These are phyloP conservation scores for Hypomontagnella monticulosa DNA, from an alignment of 495 filamentous ascomycete genomes.

Conservation along the genomic window DNA sequence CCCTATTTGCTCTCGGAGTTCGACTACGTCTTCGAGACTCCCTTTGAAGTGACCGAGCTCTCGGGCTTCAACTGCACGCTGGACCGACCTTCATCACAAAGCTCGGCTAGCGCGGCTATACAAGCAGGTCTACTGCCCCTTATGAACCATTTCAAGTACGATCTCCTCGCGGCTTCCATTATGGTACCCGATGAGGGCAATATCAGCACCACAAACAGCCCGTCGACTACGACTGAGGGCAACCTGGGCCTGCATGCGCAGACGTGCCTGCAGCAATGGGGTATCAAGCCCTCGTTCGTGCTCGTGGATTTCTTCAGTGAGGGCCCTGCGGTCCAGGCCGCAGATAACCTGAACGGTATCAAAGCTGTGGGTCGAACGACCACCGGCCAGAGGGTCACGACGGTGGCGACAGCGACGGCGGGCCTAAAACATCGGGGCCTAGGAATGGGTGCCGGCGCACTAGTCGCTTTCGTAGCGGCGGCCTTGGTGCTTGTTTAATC, in stretches of 20 bases:
- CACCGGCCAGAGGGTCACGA: slow-evolving; percentile 2
- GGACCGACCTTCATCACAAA: slow-evolving; percentile 63
- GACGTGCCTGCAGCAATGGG: slow-evolving; percentile 64
- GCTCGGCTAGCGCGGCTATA: slow-evolving; percentile 58
- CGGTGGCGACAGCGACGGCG: slow-evolving; percentile 22
- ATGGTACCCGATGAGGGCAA: slow-evolving; percentile 64
- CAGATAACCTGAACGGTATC: slow-evolving; percentile 68
- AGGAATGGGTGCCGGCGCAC: slow-evolving; percentile 36
- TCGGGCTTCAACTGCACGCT: slow-evolving; percentile 67
- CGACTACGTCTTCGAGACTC: slow-evolving; percentile 75
- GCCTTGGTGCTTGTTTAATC: slow-evolving; percentile 41
- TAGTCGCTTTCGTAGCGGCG: slow-evolving; percentile 48
- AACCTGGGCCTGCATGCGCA: slow-evolving; percentile 68
- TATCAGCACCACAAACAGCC: slow-evolving; percentile 65
- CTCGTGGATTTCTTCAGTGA: slow-evolving; percentile 75
- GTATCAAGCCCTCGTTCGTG: slow-evolving; percentile 65
- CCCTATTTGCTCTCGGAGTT: slow-evolving; percentile 78
- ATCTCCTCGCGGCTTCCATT: slow-evolving; percentile 64
- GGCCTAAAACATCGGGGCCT: slow-evolving; percentile 10
- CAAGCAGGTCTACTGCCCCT: slow-evolving; percentile 60
- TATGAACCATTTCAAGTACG: slow-evolving; percentile 79
- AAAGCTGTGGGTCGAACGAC: slow-evolving; percentile 47
- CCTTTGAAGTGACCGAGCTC: slow-evolving; percentile 67
- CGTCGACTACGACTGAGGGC: slow-evolving; percentile 54
- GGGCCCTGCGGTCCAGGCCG: slow-evolving; percentile 66